These are phyloP conservation scores for Russula sp. DNA, from an alignment of 768 basidiomycete genomes.

Conservation along the genomic window DNA sequence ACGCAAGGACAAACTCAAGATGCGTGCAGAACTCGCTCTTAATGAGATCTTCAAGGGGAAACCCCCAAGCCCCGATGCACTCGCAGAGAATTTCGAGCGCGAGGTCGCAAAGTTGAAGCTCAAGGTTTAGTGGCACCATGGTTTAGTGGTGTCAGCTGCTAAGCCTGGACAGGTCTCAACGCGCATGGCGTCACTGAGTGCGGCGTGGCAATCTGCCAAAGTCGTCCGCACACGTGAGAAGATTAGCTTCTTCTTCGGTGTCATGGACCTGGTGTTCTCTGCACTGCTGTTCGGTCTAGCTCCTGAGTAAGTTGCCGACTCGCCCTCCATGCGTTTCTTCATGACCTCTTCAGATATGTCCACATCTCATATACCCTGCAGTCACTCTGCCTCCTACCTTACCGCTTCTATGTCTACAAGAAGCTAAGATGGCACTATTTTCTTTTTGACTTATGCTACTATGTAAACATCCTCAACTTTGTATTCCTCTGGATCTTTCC, in stretches of 20 bases:
- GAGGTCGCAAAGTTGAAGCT: conserved; percentile 84
- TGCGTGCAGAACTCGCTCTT: conserved; percentile 70
- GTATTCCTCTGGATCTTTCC: conserved; percentile 91
- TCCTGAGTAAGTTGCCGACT: conserved; percentile 58
- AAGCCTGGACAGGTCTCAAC: conserved; percentile 54
- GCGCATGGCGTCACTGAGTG: conserved; percentile 69
- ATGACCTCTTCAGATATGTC: conserved; percentile 57
- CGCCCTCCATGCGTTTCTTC: conserved; percentile 18
- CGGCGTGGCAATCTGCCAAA: conserved; percentile 91
- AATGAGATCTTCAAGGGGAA: conserved; percentile 55
- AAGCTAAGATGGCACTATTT: conserved; percentile 93
- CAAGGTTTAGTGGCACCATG: conserved; percentile 48
- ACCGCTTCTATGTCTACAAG: conserved; percentile 85
- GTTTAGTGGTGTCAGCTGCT: not conserved
- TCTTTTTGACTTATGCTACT: conserved; percentile 90
- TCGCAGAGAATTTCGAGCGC: conserved; percentile 75
- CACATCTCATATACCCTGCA: conserved; percentile 83
- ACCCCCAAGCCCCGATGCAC: conserved; percentile 50
- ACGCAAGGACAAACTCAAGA: conserved; percentile 77
- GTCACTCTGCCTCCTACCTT: conserved; percentile 70
- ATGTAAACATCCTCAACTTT: conserved; percentile 85
- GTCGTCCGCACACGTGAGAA: conserved; percentile 79
- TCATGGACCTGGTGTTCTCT: conserved; percentile 81
- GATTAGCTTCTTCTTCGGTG: conserved; percentile 88
- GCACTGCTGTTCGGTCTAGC: conserved; percentile 84